Evolutionary conservation across 331 rosid genomes (phyloP), one percentile per base, ranked within the genome.

Genomic region (Malus hybrid): DNA sequence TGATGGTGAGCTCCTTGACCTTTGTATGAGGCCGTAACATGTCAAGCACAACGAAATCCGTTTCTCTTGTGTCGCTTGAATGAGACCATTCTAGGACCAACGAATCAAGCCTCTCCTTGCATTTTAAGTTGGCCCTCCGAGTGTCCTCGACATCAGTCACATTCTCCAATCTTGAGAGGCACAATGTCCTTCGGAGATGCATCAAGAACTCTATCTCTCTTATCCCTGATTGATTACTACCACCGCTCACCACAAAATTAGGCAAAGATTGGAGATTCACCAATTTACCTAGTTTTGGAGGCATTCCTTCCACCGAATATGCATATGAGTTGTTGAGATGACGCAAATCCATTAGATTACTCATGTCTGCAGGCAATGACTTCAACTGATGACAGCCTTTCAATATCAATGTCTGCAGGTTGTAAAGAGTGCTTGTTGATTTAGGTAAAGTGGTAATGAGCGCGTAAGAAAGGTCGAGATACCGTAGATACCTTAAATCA

Each of bases 1-100:
- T 4, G 31, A 80, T 18, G 6, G 34, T 63, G 22, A 75, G 73
- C 80, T 70, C 42, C 56, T 31, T 65, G 31, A 80, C 19, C 9
- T n/a, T 46, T 27, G 3, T n/a, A 56, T 56, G 62, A 56, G 62
- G 62, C 10, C 8, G 28, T 8, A 56, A 56, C 27, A 7, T 56
- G 62, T n/a, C 62, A n/a, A 56, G 62, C 62, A 56, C 62, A n/a
- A 0, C 14, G 5, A 19, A 50, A 0, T 50, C 56, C 7, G 2
- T 16, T 13, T 50, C 56, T 3, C 6, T 5, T 14, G 55, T 9
- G 15, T 14, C 19, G 2, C 55, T 14, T 14, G 56, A 10, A 50
- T 0, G 19, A 50, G n/a, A 50, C 56, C 56, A 50, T 50, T 50
- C 2, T 50, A 50, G 7, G 2, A 50, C 19, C 56, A 50, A 50